Base-by-base conservation (phyloP, 2,329 filamentous ascomycete genomes). In the Penicillium psychrosexuale region DNA sequence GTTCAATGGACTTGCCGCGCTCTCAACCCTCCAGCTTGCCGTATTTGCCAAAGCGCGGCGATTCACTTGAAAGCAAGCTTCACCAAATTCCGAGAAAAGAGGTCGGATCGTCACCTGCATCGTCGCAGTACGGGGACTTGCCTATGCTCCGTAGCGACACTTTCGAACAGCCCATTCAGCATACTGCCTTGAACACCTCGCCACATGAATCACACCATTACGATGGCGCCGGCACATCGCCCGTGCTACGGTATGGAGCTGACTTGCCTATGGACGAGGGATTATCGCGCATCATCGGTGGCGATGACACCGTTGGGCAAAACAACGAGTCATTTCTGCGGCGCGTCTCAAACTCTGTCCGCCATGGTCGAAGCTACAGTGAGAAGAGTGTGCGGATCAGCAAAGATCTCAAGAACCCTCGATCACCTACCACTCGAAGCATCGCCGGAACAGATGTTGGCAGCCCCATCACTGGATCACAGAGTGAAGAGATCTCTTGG, bases 251-350 rank as follows among this genome's bases (percentile, higher is more conserved):
- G 66, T 90, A 84, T 40, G 90, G 90, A 49, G 90, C 87, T 51
- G 91, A 96, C 61, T 94, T 97, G 68, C 94, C 89, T 56, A 86
- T 96, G 87, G 93, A 97, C 61, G 92, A 97, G 72, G 94, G 97
- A 69, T 91, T 97, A 84, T 89, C 90, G 51, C 87, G 92, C 54
- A 93, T 97, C 55, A 80, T 96, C 56, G 88, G 86, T 38, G 86
- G 84, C 19, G 90, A 93, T 57, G 89, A 91, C 46, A 19, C 48
- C 9, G 48, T 48, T 43, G 69, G 71, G 24, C 61, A 73, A 64
- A 80, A 82, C 40, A 87, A 85, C 31, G 87, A 90, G 27, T 93
- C 90, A 1, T 89, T 97, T 57, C 78, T 97, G 59, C 89, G 90
- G 54, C 86, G 91, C 49, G 89, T 97, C 38, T 97, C 94, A 8